Percentiles rank a stretch among this genome's conserved stretches.
Conservation (phyloP, 208 protist genomes). For the Trypanosoma cruzi region DNA sequence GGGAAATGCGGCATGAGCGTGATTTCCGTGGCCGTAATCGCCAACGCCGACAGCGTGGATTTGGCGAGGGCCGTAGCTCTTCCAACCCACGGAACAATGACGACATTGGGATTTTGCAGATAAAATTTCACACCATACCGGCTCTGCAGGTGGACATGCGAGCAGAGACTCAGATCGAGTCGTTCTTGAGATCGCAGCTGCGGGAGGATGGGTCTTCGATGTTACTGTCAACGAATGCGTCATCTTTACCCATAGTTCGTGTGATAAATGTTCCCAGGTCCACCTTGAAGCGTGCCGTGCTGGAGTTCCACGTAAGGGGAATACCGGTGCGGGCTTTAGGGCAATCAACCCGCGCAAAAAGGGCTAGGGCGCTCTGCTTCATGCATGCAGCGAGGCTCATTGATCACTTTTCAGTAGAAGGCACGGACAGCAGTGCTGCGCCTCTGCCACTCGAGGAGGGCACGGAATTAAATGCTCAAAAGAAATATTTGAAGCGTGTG, state of each 20-base stretch:
- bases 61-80: not conserved
- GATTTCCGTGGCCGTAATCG: not conserved
- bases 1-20: not conserved
- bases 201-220: conserved; percentile 11
- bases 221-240: not conserved
- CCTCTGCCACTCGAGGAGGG: conserved; percentile 21
- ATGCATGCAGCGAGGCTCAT: conserved; percentile 77
- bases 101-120: not conserved
- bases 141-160: conserved; percentile 28
- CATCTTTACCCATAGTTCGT: conserved; percentile 10
- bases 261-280: conserved; percentile 40
- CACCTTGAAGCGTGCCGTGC: conserved; percentile 45
- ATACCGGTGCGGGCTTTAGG: conserved; percentile 49
- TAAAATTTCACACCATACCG: conserved; percentile 22
- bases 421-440: not conserved
- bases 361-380: conserved; percentile 58
- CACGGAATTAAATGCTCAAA: not conserved
- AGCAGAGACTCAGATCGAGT: conserved; percentile 40
- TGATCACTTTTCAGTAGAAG: conserved; percentile 56
- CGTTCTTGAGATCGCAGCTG: conserved; percentile 33
- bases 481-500: not conserved
- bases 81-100: not conserved
- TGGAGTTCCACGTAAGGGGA: conserved; percentile 37
- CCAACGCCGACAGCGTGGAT: not conserved
- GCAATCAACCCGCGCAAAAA: conserved; percentile 54